Conservation (phyloP, 1,284 basidiomycete species). For the Cutaneotrichosporon sp. region DNA sequence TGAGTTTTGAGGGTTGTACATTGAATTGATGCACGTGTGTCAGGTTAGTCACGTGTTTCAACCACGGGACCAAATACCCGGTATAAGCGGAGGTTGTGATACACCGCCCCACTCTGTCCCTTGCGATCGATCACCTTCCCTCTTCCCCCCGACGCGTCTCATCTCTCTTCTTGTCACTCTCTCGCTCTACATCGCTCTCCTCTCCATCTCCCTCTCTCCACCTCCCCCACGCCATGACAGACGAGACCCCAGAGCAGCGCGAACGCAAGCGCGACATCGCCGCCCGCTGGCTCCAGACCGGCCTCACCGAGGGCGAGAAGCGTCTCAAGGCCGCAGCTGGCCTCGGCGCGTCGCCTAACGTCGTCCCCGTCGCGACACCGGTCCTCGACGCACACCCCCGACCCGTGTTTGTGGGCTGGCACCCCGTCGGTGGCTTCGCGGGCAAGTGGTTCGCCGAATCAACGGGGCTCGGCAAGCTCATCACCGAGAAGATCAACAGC, state of each 20-base stretch:
- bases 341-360: slow-evolving; percentile 20
- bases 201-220: background rate
- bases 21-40: background rate
- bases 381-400: slow-evolving; percentile 3
- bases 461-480: slow-evolving; percentile 21
- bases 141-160: background rate
- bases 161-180: background rate
- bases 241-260: background rate
- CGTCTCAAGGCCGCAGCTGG: slow-evolving; percentile 17
- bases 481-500: slow-evolving; percentile 24
- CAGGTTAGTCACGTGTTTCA: background rate
- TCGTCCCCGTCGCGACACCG: slow-evolving; percentile 13
- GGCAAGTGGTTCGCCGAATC: slow-evolving; percentile 24
- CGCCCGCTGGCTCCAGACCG: slow-evolving; percentile 8
- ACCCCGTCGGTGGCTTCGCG: slow-evolving; percentile 22
- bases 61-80: background rate
- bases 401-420: slow-evolving; percentile 19
- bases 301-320: slow-evolving; percentile 14
- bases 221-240: background rate
- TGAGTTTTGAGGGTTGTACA: background rate
- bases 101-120: background rate
- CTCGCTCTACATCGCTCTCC: no score
- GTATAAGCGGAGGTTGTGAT: background rate
- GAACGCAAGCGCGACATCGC: slow-evolving; percentile 25
- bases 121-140: no score